A percentile compares a stretch with the other conserved stretches of the same genome.
phyloP scores from a whole-genome alignment of 1,139 yeast species.

The Kurtzmaniella natalensis region DNA sequence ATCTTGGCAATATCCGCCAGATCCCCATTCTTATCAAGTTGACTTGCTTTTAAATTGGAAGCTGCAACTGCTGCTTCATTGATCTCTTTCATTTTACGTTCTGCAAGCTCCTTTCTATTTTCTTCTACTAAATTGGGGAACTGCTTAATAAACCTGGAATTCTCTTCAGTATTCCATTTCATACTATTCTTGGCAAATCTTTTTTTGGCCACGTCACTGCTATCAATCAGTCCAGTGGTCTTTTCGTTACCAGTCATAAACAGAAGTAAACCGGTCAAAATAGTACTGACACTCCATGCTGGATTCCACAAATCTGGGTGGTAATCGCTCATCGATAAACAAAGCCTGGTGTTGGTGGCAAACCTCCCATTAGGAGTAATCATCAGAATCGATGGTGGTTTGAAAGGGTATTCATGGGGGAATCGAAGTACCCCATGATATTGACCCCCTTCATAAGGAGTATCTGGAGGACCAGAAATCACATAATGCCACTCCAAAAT shows the following conservation, averaged over 20 bases:
- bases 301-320: constrained; percentile 97
- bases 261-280: constrained; percentile 76
- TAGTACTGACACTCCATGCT: constrained; percentile 89
- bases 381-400: constrained; percentile 90
- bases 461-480: constrained; percentile 80
- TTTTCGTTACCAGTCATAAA: constrained; percentile 66
- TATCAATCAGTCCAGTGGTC: constrained; percentile 37
- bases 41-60: constrained; percentile 8
- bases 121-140: constrained; percentile 65
- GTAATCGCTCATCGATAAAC: constrained; percentile 85
- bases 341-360: constrained; percentile 70
- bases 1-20: constrained; percentile 8
- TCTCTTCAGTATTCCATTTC: constrained; percentile 57
- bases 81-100: constrained; percentile 11
- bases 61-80: too few relatives aligned
- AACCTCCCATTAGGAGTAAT: constrained; percentile 84
- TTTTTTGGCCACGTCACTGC: constrained; percentile 33
- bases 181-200: constrained; percentile 49
- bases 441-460: constrained; percentile 84
- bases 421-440: constrained; percentile 84
- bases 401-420: constrained; percentile 85
- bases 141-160: constrained; percentile 52
- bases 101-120: constrained; percentile 32
- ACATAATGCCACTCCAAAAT: constrained; percentile 76
- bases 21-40: constrained; percentile 3